Evolutionary conservation across 78 protist species (phyloP), one percentile per base, ranked within the genome.

Genomic region (Dictyostelium discoideum): DNA sequence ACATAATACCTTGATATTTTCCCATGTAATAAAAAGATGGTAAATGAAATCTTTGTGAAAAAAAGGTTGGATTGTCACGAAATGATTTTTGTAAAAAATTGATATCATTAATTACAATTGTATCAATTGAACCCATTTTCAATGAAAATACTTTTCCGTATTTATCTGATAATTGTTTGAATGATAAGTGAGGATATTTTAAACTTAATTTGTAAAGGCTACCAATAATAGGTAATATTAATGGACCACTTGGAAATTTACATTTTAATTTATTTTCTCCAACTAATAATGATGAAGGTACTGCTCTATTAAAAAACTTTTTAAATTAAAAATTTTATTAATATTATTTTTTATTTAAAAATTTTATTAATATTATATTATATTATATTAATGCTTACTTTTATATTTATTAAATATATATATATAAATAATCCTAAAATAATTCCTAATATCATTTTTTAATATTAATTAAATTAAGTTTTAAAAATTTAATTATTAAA

Each of bases 151-250:
- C 37, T 39, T 50, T 76, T 37, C 93, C 93, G 79, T 79, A 87
- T n/a, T 87, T 50, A 42, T 39, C 1, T n/a, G 78, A 87, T 4
- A 87, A 26, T 20, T 54, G 29, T 20, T 65, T 13, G 14, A 87
- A 16, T 24, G 78, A 60, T 10, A 14, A 11, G 29, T 79, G 85
- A 20, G 83, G 78, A 26, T 39, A 16, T 9, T 83, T 83, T 24
- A 76, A 14, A n/a, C 50, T 11, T 40, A 87, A 16, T 42, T 57
- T 76, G 79, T 87, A 83, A 11, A 87, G 42, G 26, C 42, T 37
- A 18, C 93, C 93, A n/a, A 87, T 79, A 8, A 87, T 42, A 39
- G 93, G 93, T 3, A 57, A 79, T 22, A 50, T 18, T 5, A 87
- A 46, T 7, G 93, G 93, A 13, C 93, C 93, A 72, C 37, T 63